A percentile compares a stretch with the other conserved stretches of the same genome.
phyloP scores from a whole-genome alignment of 1,139 yeast species.

The Diutina mesorugosa region DNA sequence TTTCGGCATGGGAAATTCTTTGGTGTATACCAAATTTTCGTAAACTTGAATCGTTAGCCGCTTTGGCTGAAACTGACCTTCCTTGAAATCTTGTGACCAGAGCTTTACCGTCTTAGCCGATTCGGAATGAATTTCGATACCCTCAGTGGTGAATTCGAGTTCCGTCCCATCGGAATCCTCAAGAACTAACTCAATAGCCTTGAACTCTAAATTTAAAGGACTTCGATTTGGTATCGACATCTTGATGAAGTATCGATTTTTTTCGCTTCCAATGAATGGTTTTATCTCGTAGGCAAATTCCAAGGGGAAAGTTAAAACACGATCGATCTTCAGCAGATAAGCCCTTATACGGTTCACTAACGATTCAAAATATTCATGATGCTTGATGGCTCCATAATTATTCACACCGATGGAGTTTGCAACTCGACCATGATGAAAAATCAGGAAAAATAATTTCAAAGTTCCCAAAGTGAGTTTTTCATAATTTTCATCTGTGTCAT shows the following conservation, averaged over 20 bases:
- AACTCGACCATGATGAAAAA: slow-evolving; percentile 11
- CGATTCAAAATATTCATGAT: slow-evolving; percentile 11
- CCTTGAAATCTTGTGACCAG: neutral
- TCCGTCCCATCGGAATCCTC: slow-evolving; percentile 6
- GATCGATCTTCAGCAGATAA: slow-evolving; percentile 10
- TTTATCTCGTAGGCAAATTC: slow-evolving; percentile 17
- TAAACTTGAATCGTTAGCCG: neutral
- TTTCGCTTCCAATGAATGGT: slow-evolving; percentile 12
- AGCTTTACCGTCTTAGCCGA: neutral
- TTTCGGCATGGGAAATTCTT: neutral
- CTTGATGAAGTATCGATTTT: slow-evolving; percentile 14
- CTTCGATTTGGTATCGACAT: slow-evolving; percentile 7
- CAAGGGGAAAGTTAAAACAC: slow-evolving; percentile 15
- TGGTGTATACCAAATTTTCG: neutral
- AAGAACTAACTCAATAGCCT: slow-evolving; percentile 7
- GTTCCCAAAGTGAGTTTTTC: slow-evolving; percentile 14
- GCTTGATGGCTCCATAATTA: slow-evolving; percentile 14
- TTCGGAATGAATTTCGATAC: neutral
- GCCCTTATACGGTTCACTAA: slow-evolving; percentile 11
- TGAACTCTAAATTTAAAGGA: slow-evolving; percentile 12
- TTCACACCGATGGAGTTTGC: slow-evolving; percentile 15
- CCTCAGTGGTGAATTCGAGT: slow-evolving; percentile 4
- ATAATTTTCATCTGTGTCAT: slow-evolving; percentile 7
- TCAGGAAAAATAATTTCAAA: slow-evolving; percentile 19
- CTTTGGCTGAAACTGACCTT: neutral